A percentile compares a stretch with the other conserved stretches of the same genome.
These are phyloP conservation scores for Yarrowia sp. DNA, from an alignment of 805 yeast genomes.

Conservation along the genomic window DNA sequence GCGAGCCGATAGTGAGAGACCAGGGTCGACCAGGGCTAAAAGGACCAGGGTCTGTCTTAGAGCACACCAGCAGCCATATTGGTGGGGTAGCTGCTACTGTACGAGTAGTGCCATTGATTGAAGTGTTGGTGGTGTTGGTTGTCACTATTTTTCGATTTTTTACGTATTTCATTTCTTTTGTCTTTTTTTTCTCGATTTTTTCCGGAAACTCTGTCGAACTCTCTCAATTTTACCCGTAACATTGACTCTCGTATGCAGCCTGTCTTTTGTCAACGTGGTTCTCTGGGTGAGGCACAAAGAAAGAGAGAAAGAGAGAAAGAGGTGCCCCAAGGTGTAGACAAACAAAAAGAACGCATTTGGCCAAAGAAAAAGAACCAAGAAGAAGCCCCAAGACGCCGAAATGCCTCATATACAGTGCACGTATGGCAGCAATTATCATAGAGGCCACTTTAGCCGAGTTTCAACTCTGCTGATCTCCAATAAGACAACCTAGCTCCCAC, in stretches of 20 bases:
- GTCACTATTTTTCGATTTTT: neutral
- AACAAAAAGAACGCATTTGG: neutral
- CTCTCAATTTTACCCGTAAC: neutral
- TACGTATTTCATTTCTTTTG: neutral
- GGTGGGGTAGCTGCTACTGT: too few species aligned
- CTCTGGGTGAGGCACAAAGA: neutral
- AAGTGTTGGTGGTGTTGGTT: too few species aligned
- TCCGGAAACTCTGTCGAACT: neutral
- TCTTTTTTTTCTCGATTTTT: neutral
- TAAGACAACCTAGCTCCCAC: neutral
- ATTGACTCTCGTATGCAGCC: slow-evolving; percentile 10
- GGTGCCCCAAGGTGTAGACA: neutral
- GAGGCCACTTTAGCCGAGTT: neutral
- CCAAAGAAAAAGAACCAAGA: neutral
- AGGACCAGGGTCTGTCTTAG: too few species aligned
- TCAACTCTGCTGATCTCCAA: neutral
- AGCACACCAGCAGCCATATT: too few species aligned
- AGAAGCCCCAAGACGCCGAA: neutral
- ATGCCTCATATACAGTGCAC: neutral
- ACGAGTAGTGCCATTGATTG: too few species aligned
- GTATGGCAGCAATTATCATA: too few species aligned
- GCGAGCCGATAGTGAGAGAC: too few species aligned
- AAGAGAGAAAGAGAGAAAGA: too few species aligned
- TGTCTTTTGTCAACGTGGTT: neutral
- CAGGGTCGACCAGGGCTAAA: too few species aligned